Conservation (phyloP, 1,284 basidiomycete genomes). For the Irpex lacteus region DNA sequence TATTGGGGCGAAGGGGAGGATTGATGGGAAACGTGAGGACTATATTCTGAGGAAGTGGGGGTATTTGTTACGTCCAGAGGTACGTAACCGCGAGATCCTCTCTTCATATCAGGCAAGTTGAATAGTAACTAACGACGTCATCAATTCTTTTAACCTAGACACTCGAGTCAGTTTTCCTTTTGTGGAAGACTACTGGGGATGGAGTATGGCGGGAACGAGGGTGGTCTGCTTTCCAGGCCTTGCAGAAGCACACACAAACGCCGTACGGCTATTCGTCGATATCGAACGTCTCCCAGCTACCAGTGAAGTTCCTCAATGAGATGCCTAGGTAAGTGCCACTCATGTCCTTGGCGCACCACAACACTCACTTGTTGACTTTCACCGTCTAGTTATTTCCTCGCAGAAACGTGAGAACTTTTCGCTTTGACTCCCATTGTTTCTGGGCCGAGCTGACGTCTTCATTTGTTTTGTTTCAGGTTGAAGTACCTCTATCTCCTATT, state of each 20-base stretch:
- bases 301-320: slow-evolving; percentile 40
- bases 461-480: slow-evolving; percentile 18
- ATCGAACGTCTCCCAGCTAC: slow-evolving; percentile 39
- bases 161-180: slow-evolving; percentile 62
- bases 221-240: slow-evolving; percentile 70
- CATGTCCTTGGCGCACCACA: not conserved
- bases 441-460: not conserved
- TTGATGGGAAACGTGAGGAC: slow-evolving; percentile 25
- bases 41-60: slow-evolving; percentile 35
- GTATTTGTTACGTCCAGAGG: slow-evolving; percentile 68
- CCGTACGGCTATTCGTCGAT: slow-evolving; percentile 57
- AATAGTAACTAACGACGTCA: no score
- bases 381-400: slow-evolving; percentile 56
- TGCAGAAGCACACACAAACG: slow-evolving; percentile 57
- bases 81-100: slow-evolving; percentile 22
- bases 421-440: not conserved
- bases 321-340: slow-evolving; percentile 58
- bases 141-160: slow-evolving; percentile 39
- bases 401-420: slow-evolving; percentile 46
- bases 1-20: slow-evolving; percentile 38
- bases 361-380: not conserved
- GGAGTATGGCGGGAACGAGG: slow-evolving; percentile 70
- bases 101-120: no score
- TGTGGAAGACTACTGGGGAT: slow-evolving; percentile 69
- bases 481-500: slow-evolving; percentile 67